Evolutionary conservation across 2,329 filamentous ascomycete species (phyloP), one percentile per base, ranked within the genome.

Genomic region (Epichloe festucae): DNA sequence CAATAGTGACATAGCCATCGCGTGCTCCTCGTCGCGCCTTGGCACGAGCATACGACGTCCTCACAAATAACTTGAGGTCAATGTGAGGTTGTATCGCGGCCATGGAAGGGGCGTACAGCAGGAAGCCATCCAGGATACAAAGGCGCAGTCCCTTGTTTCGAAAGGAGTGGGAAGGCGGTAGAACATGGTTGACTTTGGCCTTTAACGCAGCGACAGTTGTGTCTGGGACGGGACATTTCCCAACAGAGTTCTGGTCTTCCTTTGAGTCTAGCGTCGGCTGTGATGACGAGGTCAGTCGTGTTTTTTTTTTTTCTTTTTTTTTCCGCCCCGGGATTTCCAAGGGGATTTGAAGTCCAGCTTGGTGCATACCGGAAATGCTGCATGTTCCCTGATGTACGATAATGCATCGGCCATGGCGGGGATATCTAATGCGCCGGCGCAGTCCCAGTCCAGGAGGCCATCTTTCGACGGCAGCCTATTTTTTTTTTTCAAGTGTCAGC

Each of bases 361-460:
- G 23, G 3, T 34, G 17, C 48, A 19, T 63, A 82, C 81, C 46
- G 81, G 81, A 62, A 82, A 78, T 14, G 71, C 72, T 51, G 88
- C 90, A 42, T 86, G 73, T 38, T 74, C 58, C 46, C 79, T 82
- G 59, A 96, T 86, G 62, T 93, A 79, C 42, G 71, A 62, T 6
- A 98, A 75, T 0, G 87, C 78, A 5, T 74, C 68, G 15, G 77
- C 72, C 64, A 97, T 82, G 49, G 77, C 76, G 0, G 77, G 72
- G 31, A 95, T 75, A 57, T 90, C 79, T 51, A 98, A 72, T 8
- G 90, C 77, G 56, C 84, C 85, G 15, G 87, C 73, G 60, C 90
- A 95, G 67, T 98, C 93, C 91, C 93, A 97, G 70, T 98, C 90
- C 56, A 85, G 73, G 12, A 95, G 71, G 14, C 76, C 80, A 53